Evolutionary conservation across 225 moss, liverwort and hornwort genomes (phyloP).

Genomic region (Lunularia cruciata): DNA sequence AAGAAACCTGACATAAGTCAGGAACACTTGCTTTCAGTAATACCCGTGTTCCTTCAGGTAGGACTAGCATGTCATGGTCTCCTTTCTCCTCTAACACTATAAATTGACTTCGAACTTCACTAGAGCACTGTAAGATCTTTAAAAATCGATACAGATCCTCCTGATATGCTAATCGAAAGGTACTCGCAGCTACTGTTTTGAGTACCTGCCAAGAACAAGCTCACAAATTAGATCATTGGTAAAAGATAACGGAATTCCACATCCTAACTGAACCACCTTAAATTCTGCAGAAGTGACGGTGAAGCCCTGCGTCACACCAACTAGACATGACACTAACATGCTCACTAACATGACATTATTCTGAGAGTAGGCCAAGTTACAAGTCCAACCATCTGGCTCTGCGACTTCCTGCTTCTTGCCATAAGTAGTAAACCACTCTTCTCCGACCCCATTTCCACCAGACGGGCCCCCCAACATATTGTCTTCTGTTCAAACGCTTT

Average conservation of each 20-base stretch:
- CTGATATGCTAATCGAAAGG: too few relatives aligned
- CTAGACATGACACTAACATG: neutral
- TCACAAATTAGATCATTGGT: neutral
- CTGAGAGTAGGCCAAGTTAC: neutral
- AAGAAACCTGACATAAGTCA: too few relatives aligned
- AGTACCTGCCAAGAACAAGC: neutral
- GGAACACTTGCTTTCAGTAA: too few relatives aligned
- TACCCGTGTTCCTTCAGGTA: too few relatives aligned
- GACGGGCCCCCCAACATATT: slow-evolving; percentile 37
- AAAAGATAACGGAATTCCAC: neutral
- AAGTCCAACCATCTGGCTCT: slow-evolving; percentile 28
- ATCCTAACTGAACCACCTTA: neutral
- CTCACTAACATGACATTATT: neutral
- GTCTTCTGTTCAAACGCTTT: slow-evolving; percentile 23
- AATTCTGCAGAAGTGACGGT: neutral
- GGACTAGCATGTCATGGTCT: too few relatives aligned
- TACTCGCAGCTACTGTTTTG: too few relatives aligned
- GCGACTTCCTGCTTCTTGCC: slow-evolving; percentile 36
- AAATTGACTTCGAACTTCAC: too few relatives aligned
- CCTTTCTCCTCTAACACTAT: too few relatives aligned
- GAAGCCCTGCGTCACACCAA: neutral
- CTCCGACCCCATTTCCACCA: slow-evolving; percentile 59
- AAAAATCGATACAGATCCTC: too few relatives aligned
- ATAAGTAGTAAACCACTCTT: slow-evolving; percentile 42
- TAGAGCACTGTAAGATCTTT: too few relatives aligned